These are phyloP conservation scores for Colletotrichum sublineola DNA, from an alignment of 2,329 filamentous ascomycete genomes.

Conservation along the genomic window DNA sequence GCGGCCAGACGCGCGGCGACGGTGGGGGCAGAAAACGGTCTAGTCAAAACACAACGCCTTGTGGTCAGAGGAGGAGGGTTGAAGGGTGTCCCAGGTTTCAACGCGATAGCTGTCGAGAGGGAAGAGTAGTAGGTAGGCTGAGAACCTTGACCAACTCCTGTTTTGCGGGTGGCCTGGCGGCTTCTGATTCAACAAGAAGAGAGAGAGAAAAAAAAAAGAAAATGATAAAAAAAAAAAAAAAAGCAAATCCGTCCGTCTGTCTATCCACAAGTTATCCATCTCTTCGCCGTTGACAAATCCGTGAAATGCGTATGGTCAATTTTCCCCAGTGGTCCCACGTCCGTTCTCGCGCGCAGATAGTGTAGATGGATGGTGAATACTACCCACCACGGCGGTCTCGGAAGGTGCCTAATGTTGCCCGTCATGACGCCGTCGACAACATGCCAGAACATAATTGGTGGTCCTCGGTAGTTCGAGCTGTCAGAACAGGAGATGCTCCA, in stretches of 20 bases:
- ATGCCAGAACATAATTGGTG: constrained; percentile 13
- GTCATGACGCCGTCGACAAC: constrained; percentile 21
- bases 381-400: constrained; percentile 19
- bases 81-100: neutral
- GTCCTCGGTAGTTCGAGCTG: constrained; percentile 13
- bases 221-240: neutral
- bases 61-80: too few species aligned
- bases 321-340: neutral
- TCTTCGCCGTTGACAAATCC: neutral
- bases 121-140: neutral
- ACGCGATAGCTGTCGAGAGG: neutral
- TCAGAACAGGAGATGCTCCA: neutral
- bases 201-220: too few species aligned
- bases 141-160: neutral
- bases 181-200: constrained; percentile 8
- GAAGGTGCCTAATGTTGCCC: constrained; percentile 32
- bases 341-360: too few species aligned
- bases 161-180: too few species aligned
- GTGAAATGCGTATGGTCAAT: constrained; percentile 9
- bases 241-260: neutral
- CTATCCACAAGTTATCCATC: neutral
- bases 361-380: neutral
- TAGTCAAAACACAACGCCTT: neutral
- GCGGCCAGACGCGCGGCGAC: neutral
- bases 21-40: neutral